Evolutionary conservation across 805 yeast genomes (phyloP), one percentile per base, ranked within the genome.

Genomic region (Ogataea dorogensis): DNA sequence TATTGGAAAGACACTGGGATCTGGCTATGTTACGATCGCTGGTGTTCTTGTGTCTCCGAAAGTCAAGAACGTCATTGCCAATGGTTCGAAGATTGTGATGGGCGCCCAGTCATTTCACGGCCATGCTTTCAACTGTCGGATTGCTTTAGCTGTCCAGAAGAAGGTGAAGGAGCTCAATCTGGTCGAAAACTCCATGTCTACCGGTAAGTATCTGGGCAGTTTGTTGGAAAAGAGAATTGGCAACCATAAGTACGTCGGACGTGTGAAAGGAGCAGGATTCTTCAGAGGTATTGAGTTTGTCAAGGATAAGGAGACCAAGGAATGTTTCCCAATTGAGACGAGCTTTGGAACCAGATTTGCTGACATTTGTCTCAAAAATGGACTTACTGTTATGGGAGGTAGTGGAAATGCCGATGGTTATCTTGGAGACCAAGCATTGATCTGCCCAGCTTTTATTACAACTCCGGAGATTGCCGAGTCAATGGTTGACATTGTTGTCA

Each of bases 281-380:
- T 72, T 73, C 59, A 67, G 76, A 73, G 64, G 70, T 1, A 43
- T 71, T 33, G 79, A 73, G 50, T 54, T 72, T 24, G 75, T 71
- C 33, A 63, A 70, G 47, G 57, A 71, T 50, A 60, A 58, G 33
- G 50, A 31, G 8, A 65, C 75, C 4, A 71, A 68, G 42, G 71
- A 70, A 43, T 63, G 68, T 24, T 71, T 70, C 47, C 61, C 58
- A 14, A 39, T 47, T 15, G 47, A 47, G 9, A 40, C 59, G 6
- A 59, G 56, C 3, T 50, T 63, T 25, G 59, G 58, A 12, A 54
- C 49, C 38, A 54, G 52, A 45, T 51, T 71, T 25, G 54, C 61
- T 27, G 61, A 58, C 28, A 50, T 55, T 37, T 53, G 65, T 38
- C 59, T 46, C 44, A 57, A 59, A 17, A 67, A 65, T 29, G 77